Evolutionary conservation across 2,329 filamentous ascomycete genomes (phyloP), one percentile per base, ranked within the genome.

Genomic region (Penicillium sp.): DNA sequence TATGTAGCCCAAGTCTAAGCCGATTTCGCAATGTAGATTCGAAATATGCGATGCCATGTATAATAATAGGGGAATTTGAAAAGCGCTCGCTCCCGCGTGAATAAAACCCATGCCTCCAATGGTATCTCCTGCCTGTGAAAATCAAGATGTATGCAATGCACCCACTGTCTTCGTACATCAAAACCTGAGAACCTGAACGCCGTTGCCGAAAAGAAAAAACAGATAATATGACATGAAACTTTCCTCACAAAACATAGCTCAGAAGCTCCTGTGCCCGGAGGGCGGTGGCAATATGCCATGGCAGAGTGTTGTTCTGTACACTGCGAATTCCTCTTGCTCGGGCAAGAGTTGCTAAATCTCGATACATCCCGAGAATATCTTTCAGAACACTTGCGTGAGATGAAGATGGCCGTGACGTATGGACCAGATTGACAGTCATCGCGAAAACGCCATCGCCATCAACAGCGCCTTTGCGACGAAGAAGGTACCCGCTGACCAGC

Each of bases 251-350:
- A 63, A 74, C 67, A 67, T 72, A 73, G 58, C 73, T 75, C 54
- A 77, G 52, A 43, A 75, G 62, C 61, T 76, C 70, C 55, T 76
- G 74, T 28, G 73, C 75, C 60, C 71, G 73, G 23, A 75, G 64
- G 34, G 75, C 75, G 0, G 76, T 77, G 26, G 74, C 75, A 52
- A 80, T 72, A 63, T 80, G 78, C 76, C 77, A 79, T 24, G 78
- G 78, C 37, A 79, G 53, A n/a, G 75, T 68, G 48, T 72, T 73
- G n/a, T 63, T 63, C 54, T 72, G 70, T 33, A 74, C 71, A 57
- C 72, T 72, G 42, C 71, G 65, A n/a, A 75, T 72, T 28, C 77
- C 76, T 60, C 73, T 70, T 40, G 70, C 69, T 34, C 75, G 71
- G 21, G 76, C 73, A 49, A 80, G 67, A 28, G 72, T 75, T 11